These are phyloP conservation scores for Gracilaria domingensis DNA, from an alignment of 23 red algal species.

Conservation along the genomic window DNA sequence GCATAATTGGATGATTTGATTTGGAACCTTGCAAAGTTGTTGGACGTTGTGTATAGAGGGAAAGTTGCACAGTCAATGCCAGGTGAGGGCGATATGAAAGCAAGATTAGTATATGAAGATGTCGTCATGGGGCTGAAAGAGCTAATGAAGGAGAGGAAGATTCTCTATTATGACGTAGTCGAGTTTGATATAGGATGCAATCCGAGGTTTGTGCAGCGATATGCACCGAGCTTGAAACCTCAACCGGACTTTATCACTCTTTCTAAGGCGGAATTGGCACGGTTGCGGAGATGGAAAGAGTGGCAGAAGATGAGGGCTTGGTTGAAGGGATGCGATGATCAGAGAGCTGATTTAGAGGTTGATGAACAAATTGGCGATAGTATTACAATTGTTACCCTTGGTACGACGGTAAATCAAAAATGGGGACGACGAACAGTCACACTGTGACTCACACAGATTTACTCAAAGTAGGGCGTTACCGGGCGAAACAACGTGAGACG, in stretches of 20 bases:
- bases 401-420: constrained; percentile 6
- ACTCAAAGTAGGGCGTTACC: constrained; percentile 1
- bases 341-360: not conserved
- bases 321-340: not conserved
- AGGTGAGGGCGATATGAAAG: not conserved
- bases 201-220: not conserved
- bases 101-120: not conserved
- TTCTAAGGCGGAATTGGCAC: not conserved
- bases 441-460: too few relatives aligned
- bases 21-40: not conserved
- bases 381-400: constrained; percentile 8
- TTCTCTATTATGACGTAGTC: constrained; percentile 9
- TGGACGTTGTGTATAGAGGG: not conserved
- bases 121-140: not conserved
- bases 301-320: too few relatives aligned
- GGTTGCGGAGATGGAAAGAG: not conserved
- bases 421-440: not conserved
- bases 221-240: not conserved
- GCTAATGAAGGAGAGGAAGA: not conserved
- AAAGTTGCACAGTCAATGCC: not conserved
- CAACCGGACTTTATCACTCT: constrained; percentile 17
- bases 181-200: constrained; percentile 10
- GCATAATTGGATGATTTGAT: not conserved
- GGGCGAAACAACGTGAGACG: not conserved
- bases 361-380: not conserved